Evolutionary conservation across 192 early-diverging fungal genomes (phyloP).

Genomic region (Umbelopsis sp.): DNA sequence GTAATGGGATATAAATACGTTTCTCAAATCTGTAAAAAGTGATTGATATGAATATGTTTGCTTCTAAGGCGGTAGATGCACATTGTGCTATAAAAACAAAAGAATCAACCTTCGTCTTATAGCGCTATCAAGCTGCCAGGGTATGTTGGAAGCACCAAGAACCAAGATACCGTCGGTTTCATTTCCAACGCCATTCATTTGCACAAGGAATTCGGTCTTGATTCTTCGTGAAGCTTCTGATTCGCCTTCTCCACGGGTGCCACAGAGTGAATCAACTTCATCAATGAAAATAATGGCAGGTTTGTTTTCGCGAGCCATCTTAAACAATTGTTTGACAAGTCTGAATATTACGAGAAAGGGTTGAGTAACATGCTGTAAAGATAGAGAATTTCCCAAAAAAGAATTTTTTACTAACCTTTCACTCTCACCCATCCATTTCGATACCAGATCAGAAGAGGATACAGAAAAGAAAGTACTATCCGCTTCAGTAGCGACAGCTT

Average conservation of each 20-base stretch:
- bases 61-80: too few relatives aligned
- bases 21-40: slow-evolving; percentile 82
- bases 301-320: slow-evolving; percentile 88
- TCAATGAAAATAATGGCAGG: slow-evolving; percentile 99
- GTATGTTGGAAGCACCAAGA: slow-evolving; percentile 95
- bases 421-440: slow-evolving; percentile 99
- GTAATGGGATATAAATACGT: slow-evolving; percentile 97
- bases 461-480: slow-evolving; percentile 96
- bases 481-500: slow-evolving; percentile 97
- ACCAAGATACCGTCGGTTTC: slow-evolving; percentile 95
- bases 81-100: not conserved
- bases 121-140: slow-evolving; percentile 93
- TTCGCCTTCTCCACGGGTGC: slow-evolving; percentile 95
- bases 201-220: slow-evolving; percentile 98
- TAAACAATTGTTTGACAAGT: slow-evolving; percentile 93
- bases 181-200: slow-evolving; percentile 98
- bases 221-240: slow-evolving; percentile 92
- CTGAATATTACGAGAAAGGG: slow-evolving; percentile 31
- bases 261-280: slow-evolving; percentile 97
- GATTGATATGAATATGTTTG: slow-evolving; percentile 3
- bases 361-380: not conserved
- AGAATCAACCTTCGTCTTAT: slow-evolving; percentile 78
- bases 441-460: slow-evolving; percentile 96
- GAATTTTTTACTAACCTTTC: slow-evolving; percentile 60
- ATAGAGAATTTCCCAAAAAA: too few relatives aligned